Evolutionary conservation across 225 moss, liverwort and hornwort species (phyloP).

Genomic region (Takakia lepidozioides): DNA sequence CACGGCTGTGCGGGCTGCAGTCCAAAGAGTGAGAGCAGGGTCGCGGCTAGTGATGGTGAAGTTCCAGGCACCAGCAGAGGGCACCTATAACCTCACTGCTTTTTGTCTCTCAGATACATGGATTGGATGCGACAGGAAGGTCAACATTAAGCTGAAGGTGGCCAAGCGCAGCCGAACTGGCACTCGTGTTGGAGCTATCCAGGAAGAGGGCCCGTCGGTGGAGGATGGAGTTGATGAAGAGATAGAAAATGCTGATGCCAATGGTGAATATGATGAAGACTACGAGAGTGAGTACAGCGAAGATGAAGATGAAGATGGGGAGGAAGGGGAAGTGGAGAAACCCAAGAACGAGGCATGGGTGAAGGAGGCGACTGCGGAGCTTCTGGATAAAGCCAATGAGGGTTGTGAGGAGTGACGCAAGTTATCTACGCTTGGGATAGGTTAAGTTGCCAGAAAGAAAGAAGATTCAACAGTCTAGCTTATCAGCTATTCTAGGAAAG

Average conservation of each 20-base stretch:
- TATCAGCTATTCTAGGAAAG: too few relatives aligned
- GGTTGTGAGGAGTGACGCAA: too few relatives aligned
- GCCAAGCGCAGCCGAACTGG: constrained; percentile 66
- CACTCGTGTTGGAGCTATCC: constrained; percentile 27
- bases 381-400: constrained; percentile 53
- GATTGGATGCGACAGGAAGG: constrained; percentile 89
- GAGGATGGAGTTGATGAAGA: constrained; percentile 81
- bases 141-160: constrained; percentile 76
- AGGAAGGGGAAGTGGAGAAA: constrained; percentile 26
- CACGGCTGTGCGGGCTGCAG: constrained; percentile 54
- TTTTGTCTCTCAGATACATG: constrained; percentile 94
- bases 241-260: constrained; percentile 42
- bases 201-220: constrained; percentile 55
- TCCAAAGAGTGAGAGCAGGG: constrained; percentile 67
- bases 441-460: too few relatives aligned
- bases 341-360: constrained; percentile 28
- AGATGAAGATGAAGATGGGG: constrained; percentile 47
- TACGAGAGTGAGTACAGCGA: constrained; percentile 92
- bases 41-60: constrained; percentile 81
- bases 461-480: too few relatives aligned
- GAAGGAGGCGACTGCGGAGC: constrained; percentile 41
- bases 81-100: constrained; percentile 79
- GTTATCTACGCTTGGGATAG: too few relatives aligned
- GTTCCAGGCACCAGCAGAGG: constrained; percentile 87
- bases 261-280: constrained; percentile 68